phyloP scores from a whole-genome alignment of 2,329 filamentous ascomycete genomes.

The Colletotrichum sp. region DNA sequence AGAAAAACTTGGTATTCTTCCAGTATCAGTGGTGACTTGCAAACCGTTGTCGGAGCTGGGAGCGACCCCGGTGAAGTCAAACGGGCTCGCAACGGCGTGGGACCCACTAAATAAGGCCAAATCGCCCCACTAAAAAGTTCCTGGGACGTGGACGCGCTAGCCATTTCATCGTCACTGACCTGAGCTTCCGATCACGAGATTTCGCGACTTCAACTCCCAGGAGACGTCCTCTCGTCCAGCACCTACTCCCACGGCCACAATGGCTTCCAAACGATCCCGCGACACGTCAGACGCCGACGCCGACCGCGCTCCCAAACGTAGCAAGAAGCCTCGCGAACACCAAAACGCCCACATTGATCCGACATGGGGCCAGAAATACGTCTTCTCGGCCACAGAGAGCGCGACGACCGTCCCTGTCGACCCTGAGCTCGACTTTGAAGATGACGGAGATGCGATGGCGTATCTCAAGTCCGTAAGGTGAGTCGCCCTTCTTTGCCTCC shows the following conservation, averaged over 20 bases:
- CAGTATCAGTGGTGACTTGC: background rate
- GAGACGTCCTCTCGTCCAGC: too few species aligned
- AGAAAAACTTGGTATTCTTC: background rate
- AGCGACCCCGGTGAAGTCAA: background rate
- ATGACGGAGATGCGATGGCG: slow-evolving; percentile 69
- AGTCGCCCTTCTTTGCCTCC: slow-evolving; percentile 24
- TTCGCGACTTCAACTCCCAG: background rate
- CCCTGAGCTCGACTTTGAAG: slow-evolving; percentile 70
- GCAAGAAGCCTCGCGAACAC: slow-evolving; percentile 38
- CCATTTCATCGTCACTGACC: background rate
- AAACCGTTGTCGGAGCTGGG: background rate
- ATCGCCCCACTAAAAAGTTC: background rate
- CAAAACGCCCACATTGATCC: slow-evolving; percentile 60
- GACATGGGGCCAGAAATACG: slow-evolving; percentile 74
- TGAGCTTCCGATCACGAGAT: background rate
- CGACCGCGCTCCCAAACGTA: slow-evolving; percentile 25
- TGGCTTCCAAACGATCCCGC: slow-evolving; percentile 40
- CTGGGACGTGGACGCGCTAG: background rate
- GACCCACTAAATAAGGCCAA: slow-evolving; percentile 1
- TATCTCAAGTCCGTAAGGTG: slow-evolving; percentile 77
- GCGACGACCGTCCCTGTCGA: slow-evolving; percentile 48
- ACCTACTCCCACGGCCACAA: background rate
- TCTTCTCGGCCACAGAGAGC: slow-evolving; percentile 68
- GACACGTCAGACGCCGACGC: slow-evolving; percentile 33
- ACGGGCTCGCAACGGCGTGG: background rate